Base-by-base conservation (phyloP, 2,329 filamentous ascomycete species). In the Periconia digitata region DNA sequence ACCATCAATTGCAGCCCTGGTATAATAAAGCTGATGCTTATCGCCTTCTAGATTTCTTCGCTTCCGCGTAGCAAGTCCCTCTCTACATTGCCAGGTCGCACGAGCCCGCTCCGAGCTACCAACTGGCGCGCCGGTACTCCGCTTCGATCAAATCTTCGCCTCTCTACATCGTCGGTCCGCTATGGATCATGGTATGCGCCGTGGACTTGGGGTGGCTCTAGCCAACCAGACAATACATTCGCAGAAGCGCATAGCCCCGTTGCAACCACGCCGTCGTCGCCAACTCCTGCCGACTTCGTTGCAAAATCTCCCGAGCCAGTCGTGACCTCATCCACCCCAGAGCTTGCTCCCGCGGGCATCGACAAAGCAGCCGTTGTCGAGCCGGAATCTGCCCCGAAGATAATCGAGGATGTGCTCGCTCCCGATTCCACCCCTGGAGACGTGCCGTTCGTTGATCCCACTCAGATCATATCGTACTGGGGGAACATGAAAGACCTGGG, bases 401-500 rank as follows among this genome's bases (percentile, higher is more conserved):
- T 53, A 8, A 42, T 67, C 8, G 59, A 64, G 12, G 56, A 60
- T 8, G 40, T 67, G 8, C 60, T 67, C 18, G 39, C 43, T 32
- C 16, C 39, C 8, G 47, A 54, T 8, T 51, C 58, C 0, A 41
- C 55, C 27, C 53, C 58, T 43, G 17, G 47, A 3, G 42, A 58
- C n/a, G 46, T 56, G 34, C 48, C 46, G 20, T 49, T 63, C 13
- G 47, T 63, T 8, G 66, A 70, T 35, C 59, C 78, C 37, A 77
- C 84, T 51, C 74, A 80, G 53, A 82, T 90, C 54, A 84, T 87
- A 29, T 87, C 92, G 63, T 78, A 84, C 43, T 82, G 95, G 49
- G 94, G 94, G 53, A 96, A 92, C 64, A 77, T 99, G 49, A 83
- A 89, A 59, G 80, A 84, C 6, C 77, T 97, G 10, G 94, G 94